A percentile compares a stretch with the other conserved stretches of the same genome.
Evolutionary conservation across 305 asterid genomes (phyloP).

Genomic region (Plantago lanceolata): DNA sequence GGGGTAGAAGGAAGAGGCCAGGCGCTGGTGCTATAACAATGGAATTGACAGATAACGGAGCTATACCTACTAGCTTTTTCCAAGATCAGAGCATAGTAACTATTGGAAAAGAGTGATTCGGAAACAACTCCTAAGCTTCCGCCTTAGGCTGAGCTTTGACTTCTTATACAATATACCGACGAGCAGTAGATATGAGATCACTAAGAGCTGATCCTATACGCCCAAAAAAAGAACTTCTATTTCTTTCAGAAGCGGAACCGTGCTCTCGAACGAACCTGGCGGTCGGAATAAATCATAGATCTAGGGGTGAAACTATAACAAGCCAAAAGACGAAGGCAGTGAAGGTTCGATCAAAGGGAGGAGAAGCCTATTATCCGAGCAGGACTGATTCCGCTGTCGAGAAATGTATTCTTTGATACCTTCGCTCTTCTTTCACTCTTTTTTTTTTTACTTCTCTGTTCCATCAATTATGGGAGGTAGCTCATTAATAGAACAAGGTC

Average conservation of each 20-base stretch:
- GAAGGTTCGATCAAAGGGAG: neutral
- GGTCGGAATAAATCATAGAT: neutral
- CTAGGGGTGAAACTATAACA: neutral
- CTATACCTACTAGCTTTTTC: neutral
- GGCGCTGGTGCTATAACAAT: neutral
- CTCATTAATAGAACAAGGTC: too few species aligned
- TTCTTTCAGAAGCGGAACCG: neutral
- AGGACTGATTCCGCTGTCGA: neutral
- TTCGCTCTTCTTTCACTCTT: too few species aligned
- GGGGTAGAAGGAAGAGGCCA: too few species aligned
- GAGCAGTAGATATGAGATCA: neutral
- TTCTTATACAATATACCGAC: neutral
- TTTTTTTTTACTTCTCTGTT: too few species aligned
- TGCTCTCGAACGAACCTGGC: neutral
- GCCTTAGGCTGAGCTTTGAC: constrained; percentile 1
- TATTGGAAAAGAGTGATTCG: neutral
- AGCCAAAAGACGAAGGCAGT: neutral
- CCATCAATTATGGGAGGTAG: too few species aligned
- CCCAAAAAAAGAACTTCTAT: neutral
- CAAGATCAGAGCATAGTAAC: neutral
- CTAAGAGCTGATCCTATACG: neutral
- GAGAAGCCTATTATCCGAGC: neutral
- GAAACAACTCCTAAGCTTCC: constrained; percentile 1
- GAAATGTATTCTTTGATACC: neutral
- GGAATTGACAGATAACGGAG: neutral